phyloP scores from a whole-genome alignment of 495 filamentous ascomycete genomes.

The Penicillium dipodomyicola region DNA sequence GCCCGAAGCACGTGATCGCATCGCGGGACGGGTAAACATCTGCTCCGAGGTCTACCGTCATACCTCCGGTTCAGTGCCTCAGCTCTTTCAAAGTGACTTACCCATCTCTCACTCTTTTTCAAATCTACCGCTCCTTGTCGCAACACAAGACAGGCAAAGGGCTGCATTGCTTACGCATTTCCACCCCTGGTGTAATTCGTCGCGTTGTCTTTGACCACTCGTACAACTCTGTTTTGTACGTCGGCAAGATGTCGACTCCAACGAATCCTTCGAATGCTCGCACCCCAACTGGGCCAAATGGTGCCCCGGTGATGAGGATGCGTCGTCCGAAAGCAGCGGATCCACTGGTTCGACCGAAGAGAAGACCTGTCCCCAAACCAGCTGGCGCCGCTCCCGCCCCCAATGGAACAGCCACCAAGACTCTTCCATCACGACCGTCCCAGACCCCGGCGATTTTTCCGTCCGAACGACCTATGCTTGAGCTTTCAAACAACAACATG shows the following conservation, averaged over 20 bases:
- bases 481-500: conserved; percentile 37
- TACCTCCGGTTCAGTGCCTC: not conserved
- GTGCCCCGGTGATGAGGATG: conserved; percentile 40
- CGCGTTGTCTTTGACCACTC: not conserved
- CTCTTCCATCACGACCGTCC: conserved; percentile 28
- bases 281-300: conserved; percentile 34
- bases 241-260: conserved; percentile 36
- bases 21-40: conserved; percentile 1
- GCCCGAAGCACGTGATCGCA: not conserved
- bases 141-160: not conserved
- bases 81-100: conserved; percentile 1
- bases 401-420: conserved; percentile 20
- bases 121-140: not conserved
- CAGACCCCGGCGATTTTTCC: conserved; percentile 12
- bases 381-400: conserved; percentile 22
- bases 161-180: no score
- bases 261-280: conserved; percentile 33
- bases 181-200: not conserved
- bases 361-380: conserved; percentile 35
- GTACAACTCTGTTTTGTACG: not conserved
- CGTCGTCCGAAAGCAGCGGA: conserved; percentile 56
- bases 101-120: not conserved
- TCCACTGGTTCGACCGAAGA: conserved; percentile 67
- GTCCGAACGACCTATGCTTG: conserved; percentile 16
- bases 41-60: conserved; percentile 1